phyloP scores from a whole-genome alignment of 2,329 filamentous ascomycete genomes.

The Clonostachys byssicola region DNA sequence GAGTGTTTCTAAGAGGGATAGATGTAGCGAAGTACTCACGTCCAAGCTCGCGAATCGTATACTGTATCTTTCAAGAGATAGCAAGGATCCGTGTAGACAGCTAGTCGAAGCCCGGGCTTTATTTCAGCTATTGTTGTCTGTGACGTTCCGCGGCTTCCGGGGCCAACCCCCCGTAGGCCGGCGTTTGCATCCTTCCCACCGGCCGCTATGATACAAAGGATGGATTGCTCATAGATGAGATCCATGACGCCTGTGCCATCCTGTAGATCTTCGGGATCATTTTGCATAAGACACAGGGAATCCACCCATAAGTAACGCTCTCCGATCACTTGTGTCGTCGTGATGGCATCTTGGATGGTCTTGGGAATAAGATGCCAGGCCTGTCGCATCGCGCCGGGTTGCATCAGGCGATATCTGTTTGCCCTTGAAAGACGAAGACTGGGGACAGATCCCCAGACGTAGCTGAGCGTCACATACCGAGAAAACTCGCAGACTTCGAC shows the following conservation, averaged over 20 bases:
- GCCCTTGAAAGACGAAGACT: no score
- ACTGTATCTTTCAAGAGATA: not conserved
- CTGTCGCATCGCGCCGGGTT: not conserved
- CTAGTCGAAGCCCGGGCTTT: not conserved
- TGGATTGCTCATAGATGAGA: not conserved
- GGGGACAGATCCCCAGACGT: not conserved
- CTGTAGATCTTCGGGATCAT: not conserved
- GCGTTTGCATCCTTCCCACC: not conserved
- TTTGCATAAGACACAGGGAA: not conserved
- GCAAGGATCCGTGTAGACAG: not conserved
- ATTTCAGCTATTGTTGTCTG: no score
- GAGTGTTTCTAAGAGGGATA: no score
- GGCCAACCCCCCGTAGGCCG: not conserved
- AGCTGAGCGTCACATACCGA: not conserved
- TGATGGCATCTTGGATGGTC: not conserved
- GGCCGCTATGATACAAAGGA: not conserved
- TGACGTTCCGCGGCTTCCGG: no score
- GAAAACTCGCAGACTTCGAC: not conserved
- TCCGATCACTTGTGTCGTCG: not conserved
- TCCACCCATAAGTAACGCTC: not conserved
- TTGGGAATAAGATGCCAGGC: not conserved
- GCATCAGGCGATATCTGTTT: no score
- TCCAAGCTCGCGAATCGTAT: not conserved
- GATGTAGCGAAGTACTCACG: not conserved
- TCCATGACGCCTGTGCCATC: not conserved